These are phyloP conservation scores for Fusarium torulosum DNA, from an alignment of 2,329 filamentous ascomycete genomes.

Conservation along the genomic window DNA sequence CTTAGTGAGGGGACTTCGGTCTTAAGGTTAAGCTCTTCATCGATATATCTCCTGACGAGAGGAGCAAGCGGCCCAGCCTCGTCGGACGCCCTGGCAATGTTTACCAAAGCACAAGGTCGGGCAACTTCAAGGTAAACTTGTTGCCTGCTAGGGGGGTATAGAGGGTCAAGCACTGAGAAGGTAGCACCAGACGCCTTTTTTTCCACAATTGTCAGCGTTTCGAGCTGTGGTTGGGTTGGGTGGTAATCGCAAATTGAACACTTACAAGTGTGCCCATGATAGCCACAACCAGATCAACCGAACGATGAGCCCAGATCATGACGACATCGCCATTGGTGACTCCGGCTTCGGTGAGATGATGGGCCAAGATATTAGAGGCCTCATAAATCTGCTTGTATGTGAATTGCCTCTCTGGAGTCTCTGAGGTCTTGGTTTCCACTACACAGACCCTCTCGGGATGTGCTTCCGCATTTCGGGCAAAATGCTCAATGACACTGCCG, in stretches of 20 bases:
- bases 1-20: conserved; percentile 16
- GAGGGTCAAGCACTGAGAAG: conserved; percentile 34
- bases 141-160: conserved; percentile 50
- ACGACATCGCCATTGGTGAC: conserved; percentile 86
- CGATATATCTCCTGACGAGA: conserved; percentile 17
- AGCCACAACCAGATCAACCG: conserved; percentile 73
- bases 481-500: conserved; percentile 77
- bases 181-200: conserved; percentile 54
- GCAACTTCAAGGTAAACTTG: conserved; percentile 80
- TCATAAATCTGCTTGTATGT: conserved; percentile 90
- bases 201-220: not conserved
- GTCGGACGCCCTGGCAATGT: conserved; percentile 76
- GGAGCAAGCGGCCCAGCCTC: conserved; percentile 61
- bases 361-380: conserved; percentile 82
- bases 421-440: conserved; percentile 60
- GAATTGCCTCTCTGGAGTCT: conserved; percentile 73
- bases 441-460: conserved; percentile 72
- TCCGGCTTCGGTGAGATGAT: conserved; percentile 76
- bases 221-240: not conserved
- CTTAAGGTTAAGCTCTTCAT: conserved; percentile 25
- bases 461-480: conserved; percentile 72
- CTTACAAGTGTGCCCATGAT: conserved; percentile 76
- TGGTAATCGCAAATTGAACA: not conserved
- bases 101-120: conserved; percentile 76
- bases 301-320: conserved; percentile 88